A percentile compares a stretch with the other conserved stretches of the same genome.
phyloP scores from a whole-genome alignment of 345 rosid species.

The Eucalyptus regnans region DNA sequence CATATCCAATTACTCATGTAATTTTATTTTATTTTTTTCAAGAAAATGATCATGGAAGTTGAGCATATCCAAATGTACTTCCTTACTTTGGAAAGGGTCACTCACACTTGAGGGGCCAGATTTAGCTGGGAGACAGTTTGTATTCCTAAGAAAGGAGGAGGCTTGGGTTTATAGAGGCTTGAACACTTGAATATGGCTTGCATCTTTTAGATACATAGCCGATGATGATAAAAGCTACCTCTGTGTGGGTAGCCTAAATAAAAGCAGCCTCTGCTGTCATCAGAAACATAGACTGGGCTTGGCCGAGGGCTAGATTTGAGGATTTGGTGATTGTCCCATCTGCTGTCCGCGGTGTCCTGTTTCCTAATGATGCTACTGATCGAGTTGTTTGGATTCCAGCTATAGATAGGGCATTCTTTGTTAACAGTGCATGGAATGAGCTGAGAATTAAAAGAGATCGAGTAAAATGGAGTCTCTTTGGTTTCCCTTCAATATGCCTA shows the following conservation, averaged over 20 bases:
- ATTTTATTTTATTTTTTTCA: not conserved
- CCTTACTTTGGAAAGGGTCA: not conserved
- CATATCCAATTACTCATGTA: too few relatives aligned
- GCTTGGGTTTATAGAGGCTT: not conserved
- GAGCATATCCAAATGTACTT: not conserved
- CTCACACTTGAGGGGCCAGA: not conserved
- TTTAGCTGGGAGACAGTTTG: not conserved
- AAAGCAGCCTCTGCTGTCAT: not conserved
- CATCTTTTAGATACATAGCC: not conserved
- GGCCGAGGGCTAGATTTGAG: not conserved
- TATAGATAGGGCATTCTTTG: too few relatives aligned
- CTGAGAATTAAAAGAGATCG: too few relatives aligned
- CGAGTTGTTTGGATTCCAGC: too few relatives aligned
- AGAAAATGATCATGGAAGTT: not conserved
- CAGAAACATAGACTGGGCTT: not conserved
- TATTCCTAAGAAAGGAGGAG: not conserved
- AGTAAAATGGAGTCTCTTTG: too few relatives aligned
- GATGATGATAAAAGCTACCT: not conserved
- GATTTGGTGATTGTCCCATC: not conserved
- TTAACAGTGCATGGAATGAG: too few relatives aligned
- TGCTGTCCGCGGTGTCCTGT: not conserved
- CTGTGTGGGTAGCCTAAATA: too few relatives aligned
- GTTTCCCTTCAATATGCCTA: too few relatives aligned
- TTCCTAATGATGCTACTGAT: not conserved
- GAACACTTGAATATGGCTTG: not conserved